Conservation (phyloP, 1,284 basidiomycete genomes). For the Cutaneotrichosporon cutaneum region DNA sequence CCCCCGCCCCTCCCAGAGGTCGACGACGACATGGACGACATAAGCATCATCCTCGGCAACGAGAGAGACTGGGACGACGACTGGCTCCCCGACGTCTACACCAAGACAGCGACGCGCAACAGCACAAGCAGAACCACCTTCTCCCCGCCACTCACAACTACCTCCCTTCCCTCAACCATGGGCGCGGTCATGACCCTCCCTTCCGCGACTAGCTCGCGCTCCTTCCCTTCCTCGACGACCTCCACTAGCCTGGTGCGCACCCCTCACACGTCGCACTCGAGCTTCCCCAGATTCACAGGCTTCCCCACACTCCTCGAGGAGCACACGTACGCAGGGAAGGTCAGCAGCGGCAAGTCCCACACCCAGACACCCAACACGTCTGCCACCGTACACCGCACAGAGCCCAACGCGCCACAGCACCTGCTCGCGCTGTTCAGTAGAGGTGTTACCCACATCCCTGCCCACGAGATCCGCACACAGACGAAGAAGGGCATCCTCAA, state of each 20-base stretch:
- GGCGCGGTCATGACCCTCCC: not conserved
- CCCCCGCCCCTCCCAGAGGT: not conserved
- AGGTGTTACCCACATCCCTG: constrained; percentile 3
- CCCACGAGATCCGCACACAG: not conserved
- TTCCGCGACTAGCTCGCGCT: not conserved
- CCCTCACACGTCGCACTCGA: not conserved
- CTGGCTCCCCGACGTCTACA: not conserved
- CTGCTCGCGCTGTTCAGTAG: constrained; percentile 2
- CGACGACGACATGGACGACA: not conserved
- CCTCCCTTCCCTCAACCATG: not conserved
- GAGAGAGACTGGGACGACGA: constrained; percentile 4
- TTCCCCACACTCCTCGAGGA: not conserved
- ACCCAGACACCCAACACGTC: not conserved
- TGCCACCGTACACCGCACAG: not conserved
- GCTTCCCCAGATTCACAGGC: not conserved
- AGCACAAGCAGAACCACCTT: not conserved
- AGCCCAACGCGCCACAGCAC: not conserved
- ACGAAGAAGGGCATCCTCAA: not conserved
- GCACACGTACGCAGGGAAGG: not conserved
- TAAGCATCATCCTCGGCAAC: not conserved
- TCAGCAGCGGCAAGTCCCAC: not conserved
- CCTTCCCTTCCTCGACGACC: not conserved
- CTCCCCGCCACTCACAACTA: not conserved
- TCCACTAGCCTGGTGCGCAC: not conserved
- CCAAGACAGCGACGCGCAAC: not conserved